Conservation (phyloP, 2,329 filamentous ascomycete genomes). For the Diaporthe longicolla region DNA sequence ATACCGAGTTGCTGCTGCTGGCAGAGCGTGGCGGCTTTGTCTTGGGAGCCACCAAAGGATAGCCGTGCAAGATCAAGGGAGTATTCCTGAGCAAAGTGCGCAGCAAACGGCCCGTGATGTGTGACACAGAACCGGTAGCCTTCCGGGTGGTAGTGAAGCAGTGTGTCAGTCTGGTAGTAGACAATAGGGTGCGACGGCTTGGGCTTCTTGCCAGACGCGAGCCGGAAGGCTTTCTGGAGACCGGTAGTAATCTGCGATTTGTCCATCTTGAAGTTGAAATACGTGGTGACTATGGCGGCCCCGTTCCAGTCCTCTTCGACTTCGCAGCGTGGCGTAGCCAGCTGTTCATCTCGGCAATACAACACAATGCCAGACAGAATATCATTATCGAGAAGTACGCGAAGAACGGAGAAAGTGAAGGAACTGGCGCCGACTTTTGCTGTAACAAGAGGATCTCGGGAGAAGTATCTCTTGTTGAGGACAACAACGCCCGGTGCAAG, state of each 20-base stretch:
- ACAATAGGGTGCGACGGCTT: neutral
- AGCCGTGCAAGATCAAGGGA: constrained; percentile 13
- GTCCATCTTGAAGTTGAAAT: constrained; percentile 18
- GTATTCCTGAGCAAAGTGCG: constrained; percentile 12
- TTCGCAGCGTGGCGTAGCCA: neutral
- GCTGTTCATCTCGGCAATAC: constrained; percentile 17
- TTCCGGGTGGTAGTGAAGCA: constrained; percentile 17
- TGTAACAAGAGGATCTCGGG: constrained; percentile 10
- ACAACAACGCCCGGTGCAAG: constrained; percentile 10
- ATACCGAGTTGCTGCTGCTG: neutral
- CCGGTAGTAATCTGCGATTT: neutral
- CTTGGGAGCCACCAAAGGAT: constrained; percentile 10
- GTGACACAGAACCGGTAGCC: constrained; percentile 23
- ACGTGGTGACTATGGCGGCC: neutral
- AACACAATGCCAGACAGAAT: constrained; percentile 2
- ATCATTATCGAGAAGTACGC: neutral
- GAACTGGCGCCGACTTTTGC: constrained; percentile 21
- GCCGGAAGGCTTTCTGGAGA: neutral
- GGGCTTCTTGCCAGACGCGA: neutral
- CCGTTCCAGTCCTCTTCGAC: constrained; percentile 13
- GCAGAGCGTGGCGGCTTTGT: constrained; percentile 1
- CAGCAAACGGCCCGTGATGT: constrained; percentile 13
- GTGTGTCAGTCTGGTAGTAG: constrained; percentile 26
- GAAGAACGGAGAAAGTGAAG: neutral
- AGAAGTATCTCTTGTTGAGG: constrained; percentile 25